Evolutionary conservation across 2,329 filamentous ascomycete genomes (phyloP), one percentile per base, ranked within the genome.

Genomic region (Ceratocystis alfenasii): DNA sequence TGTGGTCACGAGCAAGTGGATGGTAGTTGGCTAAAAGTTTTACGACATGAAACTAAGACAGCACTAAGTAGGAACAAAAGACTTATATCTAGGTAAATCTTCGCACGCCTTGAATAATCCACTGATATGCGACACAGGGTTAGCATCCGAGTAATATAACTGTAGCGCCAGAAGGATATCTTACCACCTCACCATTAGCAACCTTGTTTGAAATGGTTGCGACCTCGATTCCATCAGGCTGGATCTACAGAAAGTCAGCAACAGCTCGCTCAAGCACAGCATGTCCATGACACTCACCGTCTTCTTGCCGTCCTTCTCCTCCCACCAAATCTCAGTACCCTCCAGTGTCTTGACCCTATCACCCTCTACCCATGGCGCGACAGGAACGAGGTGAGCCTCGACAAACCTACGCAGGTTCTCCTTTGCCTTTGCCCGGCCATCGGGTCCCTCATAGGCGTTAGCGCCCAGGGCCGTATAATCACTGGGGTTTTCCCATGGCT

Each of bases 181-280:
- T 72, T 73, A 81, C 80, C 70, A 97, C 81, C 76, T 97, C 89
- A 3, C 94, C 94, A 73, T 97, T 99, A 2, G 84, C 82, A 20
- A 95, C 92, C 68, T 84, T 82, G 70, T 87, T 87, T 1, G 86
- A 87, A 63, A 95, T 80, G 67, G 79, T 85, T 53, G 86, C 83
- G 15, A 97, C 88, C 74, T 92, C 85, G 55, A 96, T 83, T 69
- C 85, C 81, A 5, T 87, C 88, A 0, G 93, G 94, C 78, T 92
- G 87, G 33, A 94, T 82, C 84, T 88, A 68, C 44, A 15, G 22
- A n/a, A 20, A 20, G 62, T 68, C 46, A 69, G 62, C 41, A 62
- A 68, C 57, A 69, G 66, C 68, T 60, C 33, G 10, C 33, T 4
- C 36, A 41, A 15, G 57, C 22, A 17, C n/a, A 25, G 2, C 4